These are phyloP conservation scores for Phaeolepiota aurea DNA, from an alignment of 768 basidiomycete species.

Conservation along the genomic window DNA sequence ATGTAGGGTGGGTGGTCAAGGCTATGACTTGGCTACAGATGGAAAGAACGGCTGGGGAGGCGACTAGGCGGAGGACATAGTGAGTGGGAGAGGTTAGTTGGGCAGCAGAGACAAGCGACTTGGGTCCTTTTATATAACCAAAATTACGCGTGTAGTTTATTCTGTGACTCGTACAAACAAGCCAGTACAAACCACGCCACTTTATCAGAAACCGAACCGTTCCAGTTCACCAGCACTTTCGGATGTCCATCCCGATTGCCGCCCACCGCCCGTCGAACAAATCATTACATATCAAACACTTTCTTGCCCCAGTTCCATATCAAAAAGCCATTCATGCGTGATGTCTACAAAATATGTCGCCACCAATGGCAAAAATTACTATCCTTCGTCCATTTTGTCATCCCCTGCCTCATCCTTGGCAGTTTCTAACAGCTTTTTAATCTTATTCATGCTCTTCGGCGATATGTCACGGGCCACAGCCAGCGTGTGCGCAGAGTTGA, in stretches of 20 bases:
- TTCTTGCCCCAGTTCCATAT: background rate
- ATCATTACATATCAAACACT: background rate
- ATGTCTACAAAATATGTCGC: constrained; percentile 26
- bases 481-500: constrained; percentile 77
- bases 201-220: constrained; percentile 11
- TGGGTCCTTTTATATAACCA: constrained; percentile 2
- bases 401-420: constrained; percentile 52
- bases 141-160: constrained; percentile 7
- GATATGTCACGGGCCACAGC: constrained; percentile 90
- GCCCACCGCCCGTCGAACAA: background rate
- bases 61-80: constrained; percentile 9
- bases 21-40: constrained; percentile 15
- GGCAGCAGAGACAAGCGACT: constrained; percentile 11
- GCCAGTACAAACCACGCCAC: constrained; percentile 10
- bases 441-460: constrained; percentile 81
- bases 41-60: constrained; percentile 29
- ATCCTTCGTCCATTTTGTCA: constrained; percentile 74
- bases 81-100: constrained; percentile 11
- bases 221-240: constrained; percentile 8
- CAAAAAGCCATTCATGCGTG: background rate
- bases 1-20: constrained; percentile 29
- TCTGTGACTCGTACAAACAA: constrained; percentile 12
- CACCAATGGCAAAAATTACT: constrained; percentile 22
- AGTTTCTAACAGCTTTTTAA: constrained; percentile 70
- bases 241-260: constrained; percentile 7